These are phyloP conservation scores for Penicillium ucsense DNA, from an alignment of 495 filamentous ascomycete species.

Conservation along the genomic window DNA sequence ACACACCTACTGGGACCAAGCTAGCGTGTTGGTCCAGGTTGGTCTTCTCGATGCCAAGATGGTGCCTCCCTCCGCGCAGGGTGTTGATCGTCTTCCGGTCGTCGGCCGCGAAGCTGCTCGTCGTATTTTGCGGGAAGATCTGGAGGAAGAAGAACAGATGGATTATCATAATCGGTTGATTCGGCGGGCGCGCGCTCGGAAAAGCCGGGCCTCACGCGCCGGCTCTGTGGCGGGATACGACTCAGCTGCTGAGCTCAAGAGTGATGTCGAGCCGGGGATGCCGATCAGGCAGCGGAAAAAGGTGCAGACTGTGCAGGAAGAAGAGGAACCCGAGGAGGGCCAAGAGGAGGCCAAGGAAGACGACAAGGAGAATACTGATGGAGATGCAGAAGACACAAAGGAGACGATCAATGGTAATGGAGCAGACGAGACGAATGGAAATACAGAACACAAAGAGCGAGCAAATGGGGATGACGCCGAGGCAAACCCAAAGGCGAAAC, in stretches of 20 bases:
- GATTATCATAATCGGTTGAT: constrained; percentile 36
- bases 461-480: constrained; percentile 10
- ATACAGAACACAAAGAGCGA: constrained; percentile 9
- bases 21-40: constrained; percentile 65
- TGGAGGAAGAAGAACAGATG: constrained; percentile 22
- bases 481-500: constrained; percentile 6
- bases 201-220: constrained; percentile 1
- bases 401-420: not conserved
- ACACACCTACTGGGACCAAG: constrained; percentile 85
- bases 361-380: constrained; percentile 1
- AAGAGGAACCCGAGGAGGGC: not conserved
- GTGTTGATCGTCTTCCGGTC: constrained; percentile 57
- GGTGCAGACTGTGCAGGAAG: constrained; percentile 16
- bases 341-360: no score
- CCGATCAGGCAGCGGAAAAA: constrained; percentile 8
- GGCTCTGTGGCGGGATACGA: constrained; percentile 13
- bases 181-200: constrained; percentile 18
- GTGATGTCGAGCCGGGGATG: constrained; percentile 11
- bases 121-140: constrained; percentile 55
- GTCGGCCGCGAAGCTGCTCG: constrained; percentile 55
- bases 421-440: not conserved
- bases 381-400: not conserved
- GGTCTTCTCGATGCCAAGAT: constrained; percentile 61
- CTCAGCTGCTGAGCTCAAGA: constrained; percentile 17
- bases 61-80: constrained; percentile 35